These are phyloP conservation scores for Panaeolus papilionaceus DNA, from an alignment of 768 basidiomycete species.

Conservation along the genomic window DNA sequence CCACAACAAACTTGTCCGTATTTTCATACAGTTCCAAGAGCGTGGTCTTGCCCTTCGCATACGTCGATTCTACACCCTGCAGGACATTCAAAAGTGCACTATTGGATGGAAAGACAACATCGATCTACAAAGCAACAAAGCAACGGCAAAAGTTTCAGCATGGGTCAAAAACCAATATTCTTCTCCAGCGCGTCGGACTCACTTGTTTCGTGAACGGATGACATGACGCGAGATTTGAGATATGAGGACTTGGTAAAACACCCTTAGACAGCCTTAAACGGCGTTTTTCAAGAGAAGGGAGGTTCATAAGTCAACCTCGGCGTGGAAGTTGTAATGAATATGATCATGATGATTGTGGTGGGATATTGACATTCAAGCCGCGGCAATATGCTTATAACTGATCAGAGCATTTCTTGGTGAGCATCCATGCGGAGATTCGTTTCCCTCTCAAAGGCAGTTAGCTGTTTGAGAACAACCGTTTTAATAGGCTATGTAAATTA, in stretches of 20 bases:
- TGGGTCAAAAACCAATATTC: not conserved
- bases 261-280: slow-evolving; percentile 31
- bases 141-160: slow-evolving; percentile 11
- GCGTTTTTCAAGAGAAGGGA: slow-evolving; percentile 28
- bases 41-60: slow-evolving; percentile 48
- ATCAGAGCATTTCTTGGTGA: too few species aligned
- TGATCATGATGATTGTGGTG: not conserved
- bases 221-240: slow-evolving; percentile 41
- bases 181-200: slow-evolving; percentile 23
- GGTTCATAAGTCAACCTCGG: slow-evolving; percentile 21
- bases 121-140: slow-evolving; percentile 49
- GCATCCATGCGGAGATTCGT: too few species aligned
- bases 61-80: slow-evolving; percentile 46
- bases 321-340: not conserved
- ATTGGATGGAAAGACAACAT: slow-evolving; percentile 63
- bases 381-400: too few species aligned
- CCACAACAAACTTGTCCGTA: slow-evolving; percentile 35
- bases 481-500: slow-evolving; percentile 8
- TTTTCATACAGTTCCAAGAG: slow-evolving; percentile 51
- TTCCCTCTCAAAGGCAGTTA: too few species aligned
- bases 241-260: slow-evolving; percentile 30
- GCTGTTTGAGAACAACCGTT: not conserved
- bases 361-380: not conserved
- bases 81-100: slow-evolving; percentile 45
- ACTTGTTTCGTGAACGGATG: slow-evolving; percentile 64